Evolutionary conservation across 2,329 filamentous ascomycete genomes (phyloP), one percentile per base, ranked within the genome.

Genomic region (Botrytis elliptica): DNA sequence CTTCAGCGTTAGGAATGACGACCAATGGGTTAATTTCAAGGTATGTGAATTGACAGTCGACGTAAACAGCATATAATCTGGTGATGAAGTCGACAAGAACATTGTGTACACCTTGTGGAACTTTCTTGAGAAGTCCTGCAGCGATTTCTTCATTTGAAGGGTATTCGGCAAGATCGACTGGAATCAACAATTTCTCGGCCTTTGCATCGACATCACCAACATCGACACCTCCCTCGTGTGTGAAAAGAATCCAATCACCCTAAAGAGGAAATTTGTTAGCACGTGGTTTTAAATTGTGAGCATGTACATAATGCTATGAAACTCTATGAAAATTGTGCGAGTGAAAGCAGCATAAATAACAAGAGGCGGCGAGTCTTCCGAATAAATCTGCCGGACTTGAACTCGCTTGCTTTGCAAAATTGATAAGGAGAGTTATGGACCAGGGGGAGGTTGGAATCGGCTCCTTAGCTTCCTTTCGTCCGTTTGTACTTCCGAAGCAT

Each of bases 161-260:
- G 86, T 95, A 99, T 85, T 98, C 87, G 78, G 91, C 89, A 76
- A 99, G 92, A 85, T 98, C 95, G 81, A 99, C 96, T 80, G 96
- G 95, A 81, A 99, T 94, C 83, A 99, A 87, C 77, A 99, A 90
- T 92, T 98, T 99, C 90, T 98, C 94, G 77, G 96, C 96, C 89
- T 99, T 99, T 78, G 91, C 94, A 82, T 99, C 96, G 79, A 99
- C 96, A 90, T 99, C 96, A 84, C 96, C 96, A 81, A 99, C 96
- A 85, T 99, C 96, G 79, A 99, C 95, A 92, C 96, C 96, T 88
- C 96, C 96, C 86, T 99, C 96, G 86, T 99, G 94, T 81, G 95
- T 98, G 89, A 99, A 99, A 82, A 99, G 93, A 83, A 99, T 98
- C 94, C 95, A 98, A 86, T 99, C 96, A 82, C 96, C 96, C 96